Percentiles rank a stretch among this genome's conserved stretches.
phyloP scores from a whole-genome alignment of 305 asterid species.

The Solanum hybrid region DNA sequence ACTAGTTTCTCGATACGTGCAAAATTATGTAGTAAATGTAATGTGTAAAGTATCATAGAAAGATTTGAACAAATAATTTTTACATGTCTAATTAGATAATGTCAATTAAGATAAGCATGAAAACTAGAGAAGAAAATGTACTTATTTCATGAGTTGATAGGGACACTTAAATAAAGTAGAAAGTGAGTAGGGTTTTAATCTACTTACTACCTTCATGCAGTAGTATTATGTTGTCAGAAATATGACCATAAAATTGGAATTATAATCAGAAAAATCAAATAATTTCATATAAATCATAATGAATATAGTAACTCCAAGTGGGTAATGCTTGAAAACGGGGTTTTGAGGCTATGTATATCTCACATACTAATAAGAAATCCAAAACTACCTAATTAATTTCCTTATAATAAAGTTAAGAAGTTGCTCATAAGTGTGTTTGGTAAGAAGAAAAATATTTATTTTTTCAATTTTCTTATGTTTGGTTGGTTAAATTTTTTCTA shows the following conservation, averaged over 20 bases:
- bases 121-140: neutral
- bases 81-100: neutral
- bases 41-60: neutral
- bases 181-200: neutral
- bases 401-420: neutral
- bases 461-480: neutral
- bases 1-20: neutral
- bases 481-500: neutral
- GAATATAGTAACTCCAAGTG: neutral
- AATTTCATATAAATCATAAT: neutral
- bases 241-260: neutral
- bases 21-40: neutral
- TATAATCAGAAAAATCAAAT: neutral
- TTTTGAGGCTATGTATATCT: neutral
- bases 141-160: neutral
- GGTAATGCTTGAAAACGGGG: neutral
- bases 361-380: neutral
- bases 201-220: neutral
- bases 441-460: neutral
- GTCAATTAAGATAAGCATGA: neutral
- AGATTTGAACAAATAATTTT: neutral
- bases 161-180: neutral
- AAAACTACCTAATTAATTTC: neutral
- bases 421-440: neutral
- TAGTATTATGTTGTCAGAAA: neutral